Evolutionary conservation across 225 moss, liverwort and hornwort genomes (phyloP).

Genomic region (Sphagnum tenellum): DNA sequence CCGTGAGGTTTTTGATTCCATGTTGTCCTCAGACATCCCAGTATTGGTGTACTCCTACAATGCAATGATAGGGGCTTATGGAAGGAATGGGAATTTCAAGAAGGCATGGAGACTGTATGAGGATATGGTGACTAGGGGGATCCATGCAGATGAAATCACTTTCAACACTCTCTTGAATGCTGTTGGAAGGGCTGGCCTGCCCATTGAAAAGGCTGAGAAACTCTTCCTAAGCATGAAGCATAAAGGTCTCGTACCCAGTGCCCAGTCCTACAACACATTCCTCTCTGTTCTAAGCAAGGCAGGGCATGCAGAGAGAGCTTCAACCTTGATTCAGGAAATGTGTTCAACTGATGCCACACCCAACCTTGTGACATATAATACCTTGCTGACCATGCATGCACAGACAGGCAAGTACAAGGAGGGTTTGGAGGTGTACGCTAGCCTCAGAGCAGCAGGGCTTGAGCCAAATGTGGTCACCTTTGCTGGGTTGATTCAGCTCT

Average conservation of each 20-base stretch:
- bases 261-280: slow-evolving; percentile 72
- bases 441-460: slow-evolving; percentile 41
- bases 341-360: slow-evolving; percentile 44
- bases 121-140: slow-evolving; percentile 42
- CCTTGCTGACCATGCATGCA: slow-evolving; percentile 57
- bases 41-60: slow-evolving; percentile 66
- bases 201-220: slow-evolving; percentile 52
- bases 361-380: slow-evolving; percentile 72
- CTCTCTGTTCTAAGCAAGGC: slow-evolving; percentile 44
- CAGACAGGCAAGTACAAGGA: slow-evolving; percentile 40
- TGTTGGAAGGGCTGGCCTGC: slow-evolving; percentile 45
- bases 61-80: slow-evolving; percentile 78
- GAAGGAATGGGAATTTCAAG: slow-evolving; percentile 55
- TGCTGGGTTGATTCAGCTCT: slow-evolving; percentile 73
- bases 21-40: slow-evolving; percentile 16
- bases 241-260: slow-evolving; percentile 42
- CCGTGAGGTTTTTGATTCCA: slow-evolving; percentile 52
- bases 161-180: slow-evolving; percentile 74
- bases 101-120: slow-evolving; percentile 74
- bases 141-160: slow-evolving; percentile 74
- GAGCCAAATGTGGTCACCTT: slow-evolving; percentile 66
- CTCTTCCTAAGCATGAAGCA: slow-evolving; percentile 58
- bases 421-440: slow-evolving; percentile 45
- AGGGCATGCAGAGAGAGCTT: slow-evolving; percentile 45
- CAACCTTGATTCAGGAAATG: slow-evolving; percentile 62